phyloP scores from a whole-genome alignment of 2,329 filamentous ascomycete genomes.

The Trichoderma arundinaceum region DNA sequence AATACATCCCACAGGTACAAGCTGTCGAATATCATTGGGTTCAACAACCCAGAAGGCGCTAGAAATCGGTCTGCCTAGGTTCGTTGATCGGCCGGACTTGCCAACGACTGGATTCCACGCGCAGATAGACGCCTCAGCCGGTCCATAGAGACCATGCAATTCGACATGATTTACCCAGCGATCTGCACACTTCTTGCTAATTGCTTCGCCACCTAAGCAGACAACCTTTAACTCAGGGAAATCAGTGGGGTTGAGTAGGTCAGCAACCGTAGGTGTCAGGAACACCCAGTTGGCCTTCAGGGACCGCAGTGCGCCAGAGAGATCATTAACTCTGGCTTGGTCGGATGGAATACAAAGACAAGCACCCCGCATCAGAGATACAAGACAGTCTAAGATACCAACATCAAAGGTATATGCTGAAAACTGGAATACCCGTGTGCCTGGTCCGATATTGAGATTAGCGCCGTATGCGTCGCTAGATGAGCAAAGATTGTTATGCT shows the following conservation, averaged over 20 bases:
- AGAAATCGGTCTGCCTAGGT: constrained; percentile 28
- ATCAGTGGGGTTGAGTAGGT: constrained; percentile 24
- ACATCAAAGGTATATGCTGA: constrained; percentile 36
- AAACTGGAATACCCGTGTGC: constrained; percentile 34
- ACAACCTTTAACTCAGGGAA: constrained; percentile 24
- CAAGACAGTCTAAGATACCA: constrained; percentile 34
- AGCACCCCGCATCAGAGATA: constrained; percentile 33
- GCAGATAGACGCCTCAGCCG: constrained; percentile 30
- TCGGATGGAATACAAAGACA: constrained; percentile 36
- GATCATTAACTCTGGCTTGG: constrained; percentile 31
- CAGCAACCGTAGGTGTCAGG: constrained; percentile 35
- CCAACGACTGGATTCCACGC: constrained; percentile 28
- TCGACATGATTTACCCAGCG: constrained; percentile 25
- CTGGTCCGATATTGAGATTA: constrained; percentile 20
- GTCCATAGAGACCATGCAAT: constrained; percentile 26
- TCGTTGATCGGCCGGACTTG: constrained; percentile 20
- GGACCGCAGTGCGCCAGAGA: constrained; percentile 29
- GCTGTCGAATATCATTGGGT: constrained; percentile 29
- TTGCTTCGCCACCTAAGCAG: constrained; percentile 29
- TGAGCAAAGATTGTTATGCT: constrained; percentile 28
- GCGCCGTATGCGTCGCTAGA: constrained; percentile 27
- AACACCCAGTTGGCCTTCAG: constrained; percentile 26
- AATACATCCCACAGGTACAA: constrained; percentile 34
- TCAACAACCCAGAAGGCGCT: constrained; percentile 35
- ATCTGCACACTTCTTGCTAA: constrained; percentile 24